Percentiles rank a stretch among this genome's conserved stretches.
phyloP scores from a whole-genome alignment of 2,329 filamentous ascomycete genomes.

The Epichloe glyceriae region DNA sequence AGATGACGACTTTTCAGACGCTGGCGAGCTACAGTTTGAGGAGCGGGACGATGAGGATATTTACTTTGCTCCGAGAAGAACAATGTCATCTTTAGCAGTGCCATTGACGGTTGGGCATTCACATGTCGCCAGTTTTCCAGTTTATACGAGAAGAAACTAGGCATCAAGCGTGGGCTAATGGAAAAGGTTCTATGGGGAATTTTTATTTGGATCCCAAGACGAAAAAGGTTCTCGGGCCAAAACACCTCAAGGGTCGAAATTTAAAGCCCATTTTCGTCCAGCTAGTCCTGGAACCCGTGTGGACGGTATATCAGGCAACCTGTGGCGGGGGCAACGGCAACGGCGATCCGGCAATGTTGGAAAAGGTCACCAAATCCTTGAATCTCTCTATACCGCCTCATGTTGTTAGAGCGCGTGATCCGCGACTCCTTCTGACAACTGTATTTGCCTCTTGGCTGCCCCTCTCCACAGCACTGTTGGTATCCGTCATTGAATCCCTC shows the following conservation, averaged over 20 bases:
- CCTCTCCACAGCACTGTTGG: conserved; percentile 78
- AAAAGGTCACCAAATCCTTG: conserved; percentile 91
- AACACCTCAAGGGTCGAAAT: conserved; percentile 82
- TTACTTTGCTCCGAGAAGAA: conserved; percentile 96
- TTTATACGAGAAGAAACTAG: conserved; percentile 92
- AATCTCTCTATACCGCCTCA: conserved; percentile 76
- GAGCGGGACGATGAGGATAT: conserved; percentile 93
- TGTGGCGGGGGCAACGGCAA: conserved; percentile 70
- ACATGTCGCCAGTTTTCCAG: conserved; percentile 88
- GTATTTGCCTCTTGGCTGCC: conserved; percentile 87
- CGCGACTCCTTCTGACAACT: conserved; percentile 69
- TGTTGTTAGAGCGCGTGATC: conserved; percentile 69
- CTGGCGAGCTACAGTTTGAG: conserved; percentile 60
- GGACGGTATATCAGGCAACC: conserved; percentile 90
- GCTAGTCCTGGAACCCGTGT: conserved; percentile 86
- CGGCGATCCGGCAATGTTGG: conserved; percentile 68
- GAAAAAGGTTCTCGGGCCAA: conserved; percentile 78
- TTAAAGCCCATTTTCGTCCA: conserved; percentile 98
- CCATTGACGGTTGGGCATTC: conserved; percentile 98
- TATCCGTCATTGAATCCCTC: conserved; percentile 86
- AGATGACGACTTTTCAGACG: conserved; percentile 36
- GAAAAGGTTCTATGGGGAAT: conserved; percentile 93
- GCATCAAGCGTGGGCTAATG: conserved; percentile 75
- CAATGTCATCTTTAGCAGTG: conserved; percentile 97
- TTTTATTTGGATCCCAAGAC: conserved; percentile 96